phyloP scores from a whole-genome alignment of 345 rosid genomes.

The Populus simonii region DNA sequence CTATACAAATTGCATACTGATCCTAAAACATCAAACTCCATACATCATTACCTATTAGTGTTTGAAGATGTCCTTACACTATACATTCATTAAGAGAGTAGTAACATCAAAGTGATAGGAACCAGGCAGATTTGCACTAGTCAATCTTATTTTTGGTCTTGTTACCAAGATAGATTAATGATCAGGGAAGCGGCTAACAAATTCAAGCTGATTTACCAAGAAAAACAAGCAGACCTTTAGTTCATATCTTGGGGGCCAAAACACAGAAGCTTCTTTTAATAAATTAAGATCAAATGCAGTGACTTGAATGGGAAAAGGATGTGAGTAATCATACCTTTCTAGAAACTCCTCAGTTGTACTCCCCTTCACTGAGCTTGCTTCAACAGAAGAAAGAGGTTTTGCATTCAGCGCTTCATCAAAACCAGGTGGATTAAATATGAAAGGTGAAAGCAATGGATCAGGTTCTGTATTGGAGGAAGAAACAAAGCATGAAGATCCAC shows the following conservation, averaged over 20 bases:
- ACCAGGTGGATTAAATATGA: conserved; percentile 46
- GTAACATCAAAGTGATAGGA: too few species aligned
- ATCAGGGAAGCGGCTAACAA: not conserved
- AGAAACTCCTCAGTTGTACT: conserved; percentile 30
- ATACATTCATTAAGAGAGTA: too few species aligned
- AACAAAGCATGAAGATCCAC: conserved; percentile 52
- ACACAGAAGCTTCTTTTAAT: not conserved
- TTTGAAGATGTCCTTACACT: not conserved
- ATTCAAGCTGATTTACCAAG: not conserved
- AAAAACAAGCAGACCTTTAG: too few species aligned
- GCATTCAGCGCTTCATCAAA: conserved; percentile 29
- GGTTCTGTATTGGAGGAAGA: conserved; percentile 56
- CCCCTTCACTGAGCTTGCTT: conserved; percentile 31
- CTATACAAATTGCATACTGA: not conserved
- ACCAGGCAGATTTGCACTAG: not conserved
- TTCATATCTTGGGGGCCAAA: not conserved
- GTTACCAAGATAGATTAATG: not conserved
- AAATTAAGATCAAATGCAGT: not conserved
- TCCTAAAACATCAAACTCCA: not conserved
- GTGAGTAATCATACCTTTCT: conserved; percentile 36
- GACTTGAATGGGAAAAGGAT: not conserved
- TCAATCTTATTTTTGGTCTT: not conserved
- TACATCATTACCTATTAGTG: not conserved
- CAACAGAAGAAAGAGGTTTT: conserved; percentile 28
- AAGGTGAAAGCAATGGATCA: conserved; percentile 69